phyloP scores from a whole-genome alignment of 768 basidiomycete species.

The Pulveroboletus sp. region DNA sequence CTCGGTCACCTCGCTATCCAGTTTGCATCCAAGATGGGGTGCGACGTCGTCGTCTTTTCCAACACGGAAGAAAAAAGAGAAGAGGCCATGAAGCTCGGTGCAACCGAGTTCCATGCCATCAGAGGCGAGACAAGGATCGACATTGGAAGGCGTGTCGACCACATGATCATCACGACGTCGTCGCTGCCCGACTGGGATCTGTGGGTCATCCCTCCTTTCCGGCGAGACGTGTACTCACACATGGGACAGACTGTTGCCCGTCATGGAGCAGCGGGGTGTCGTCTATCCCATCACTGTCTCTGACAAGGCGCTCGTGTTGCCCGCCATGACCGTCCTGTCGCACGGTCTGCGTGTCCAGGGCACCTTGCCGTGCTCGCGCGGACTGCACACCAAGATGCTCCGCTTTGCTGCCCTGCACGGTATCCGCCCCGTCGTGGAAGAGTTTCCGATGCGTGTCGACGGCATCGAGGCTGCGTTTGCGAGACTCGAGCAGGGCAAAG shows the following conservation, averaged over 20 bases:
- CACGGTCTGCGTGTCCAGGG: conserved; percentile 27
- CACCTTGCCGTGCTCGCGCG: conserved; percentile 23
- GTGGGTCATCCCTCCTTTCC: conserved; percentile 12
- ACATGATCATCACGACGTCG: conserved; percentile 33
- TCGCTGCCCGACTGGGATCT: conserved; percentile 29
- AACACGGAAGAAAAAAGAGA: conserved; percentile 31
- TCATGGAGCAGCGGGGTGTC: conserved; percentile 21
- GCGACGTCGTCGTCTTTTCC: conserved; percentile 36
- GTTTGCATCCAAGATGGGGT: conserved; percentile 40
- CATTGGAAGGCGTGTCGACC: conserved; percentile 25
- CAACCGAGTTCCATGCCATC: conserved; percentile 35
- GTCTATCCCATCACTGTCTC: conserved; percentile 29
- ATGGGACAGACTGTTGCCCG: conserved; percentile 23
- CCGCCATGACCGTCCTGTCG: conserved; percentile 13
- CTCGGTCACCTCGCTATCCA: conserved; percentile 39
- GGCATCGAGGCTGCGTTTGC: conserved; percentile 31
- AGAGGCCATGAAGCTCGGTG: conserved; percentile 33
- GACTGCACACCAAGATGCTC: conserved; percentile 31
- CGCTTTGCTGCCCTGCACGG: conserved; percentile 32
- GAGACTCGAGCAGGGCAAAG: conserved; percentile 21
- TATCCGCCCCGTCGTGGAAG: conserved; percentile 29
- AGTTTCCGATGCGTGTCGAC: conserved; percentile 29
- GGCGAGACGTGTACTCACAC: not conserved
- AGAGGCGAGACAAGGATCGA: conserved; percentile 25
- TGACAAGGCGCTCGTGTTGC: conserved; percentile 18